These are phyloP conservation scores for Stagonosporopsis cucurbitacearum DNA, from an alignment of 2,329 filamentous ascomycete species.

Conservation along the genomic window DNA sequence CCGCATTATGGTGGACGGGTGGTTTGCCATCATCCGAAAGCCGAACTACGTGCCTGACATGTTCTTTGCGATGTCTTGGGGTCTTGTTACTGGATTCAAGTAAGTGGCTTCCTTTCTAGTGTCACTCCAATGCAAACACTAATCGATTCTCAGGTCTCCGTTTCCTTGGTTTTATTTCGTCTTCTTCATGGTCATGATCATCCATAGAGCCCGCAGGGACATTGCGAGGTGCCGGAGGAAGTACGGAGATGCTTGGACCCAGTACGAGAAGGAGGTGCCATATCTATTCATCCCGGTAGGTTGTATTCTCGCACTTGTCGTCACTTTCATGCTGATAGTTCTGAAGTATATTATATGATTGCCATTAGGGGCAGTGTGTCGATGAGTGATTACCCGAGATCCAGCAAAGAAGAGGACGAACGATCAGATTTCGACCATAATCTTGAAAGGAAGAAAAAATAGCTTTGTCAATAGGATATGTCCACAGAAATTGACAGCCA, in stretches of 20 bases:
- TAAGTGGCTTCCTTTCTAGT: conserved; percentile 48
- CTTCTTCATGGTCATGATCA: conserved; percentile 81
- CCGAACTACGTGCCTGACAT: conserved; percentile 80
- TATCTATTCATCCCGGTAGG: conserved; percentile 78
- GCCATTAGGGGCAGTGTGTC: too few relatives aligned
- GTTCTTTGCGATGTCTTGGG: conserved; percentile 80
- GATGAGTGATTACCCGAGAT: background rate
- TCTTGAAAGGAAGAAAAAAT: background rate
- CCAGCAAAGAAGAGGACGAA: background rate
- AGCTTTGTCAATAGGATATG: background rate
- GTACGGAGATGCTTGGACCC: conserved; percentile 80
- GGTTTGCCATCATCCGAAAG: conserved; percentile 75
- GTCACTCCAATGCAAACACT: background rate
- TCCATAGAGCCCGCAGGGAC: conserved; percentile 76
- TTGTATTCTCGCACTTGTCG: background rate
- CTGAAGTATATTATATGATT: conserved; percentile 8
- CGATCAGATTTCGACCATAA: background rate
- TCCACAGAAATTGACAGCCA: background rate
- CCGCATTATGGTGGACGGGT: conserved; percentile 80
- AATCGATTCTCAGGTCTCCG: conserved; percentile 49
- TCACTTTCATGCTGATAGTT: background rate
- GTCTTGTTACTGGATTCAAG: conserved; percentile 75
- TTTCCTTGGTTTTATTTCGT: conserved; percentile 88
- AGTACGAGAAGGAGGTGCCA: conserved; percentile 79
- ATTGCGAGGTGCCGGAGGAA: conserved; percentile 75